Conservation (phyloP, 2,329 filamentous ascomycete genomes). For the Pezicula carpinea region DNA sequence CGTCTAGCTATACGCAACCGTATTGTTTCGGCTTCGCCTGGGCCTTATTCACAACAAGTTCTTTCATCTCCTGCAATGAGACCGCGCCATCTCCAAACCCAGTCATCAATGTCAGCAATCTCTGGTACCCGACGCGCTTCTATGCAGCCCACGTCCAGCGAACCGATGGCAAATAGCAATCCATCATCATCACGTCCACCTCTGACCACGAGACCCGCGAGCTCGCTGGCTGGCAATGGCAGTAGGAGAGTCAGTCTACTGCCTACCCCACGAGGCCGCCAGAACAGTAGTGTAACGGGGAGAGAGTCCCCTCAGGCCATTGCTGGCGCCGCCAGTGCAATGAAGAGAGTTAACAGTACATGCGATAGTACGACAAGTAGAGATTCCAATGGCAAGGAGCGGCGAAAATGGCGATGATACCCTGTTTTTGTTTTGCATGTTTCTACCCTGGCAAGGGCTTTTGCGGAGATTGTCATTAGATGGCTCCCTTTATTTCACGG, state of each 20-base stretch:
- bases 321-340: constrained; percentile 40
- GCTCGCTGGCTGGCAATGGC: constrained; percentile 46
- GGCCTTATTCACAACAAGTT: constrained; percentile 42
- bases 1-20: constrained; percentile 49
- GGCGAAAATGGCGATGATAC: constrained; percentile 18
- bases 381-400: constrained; percentile 20
- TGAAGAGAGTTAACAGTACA: constrained; percentile 22
- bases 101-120: constrained; percentile 41
- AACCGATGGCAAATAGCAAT: constrained; percentile 26
- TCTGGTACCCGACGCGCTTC: constrained; percentile 45
- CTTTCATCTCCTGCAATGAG: constrained; percentile 39
- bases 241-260: constrained; percentile 50
- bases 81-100: constrained; percentile 22
- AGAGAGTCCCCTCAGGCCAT: constrained; percentile 44
- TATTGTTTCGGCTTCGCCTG: constrained; percentile 44
- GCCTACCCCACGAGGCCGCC: constrained; percentile 35
- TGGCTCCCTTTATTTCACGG: no score
- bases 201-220: constrained; percentile 44
- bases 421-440: background rate
- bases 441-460: no score
- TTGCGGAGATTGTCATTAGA: no score
- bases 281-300: constrained; percentile 33
- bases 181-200: constrained; percentile 16
- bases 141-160: constrained; percentile 42
- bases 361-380: constrained; percentile 14